A percentile compares a stretch with the other conserved stretches of the same genome.
These are phyloP conservation scores for Podospora bellae-mahoneyi DNA, from an alignment of 495 filamentous ascomycete genomes.

Conservation along the genomic window DNA sequence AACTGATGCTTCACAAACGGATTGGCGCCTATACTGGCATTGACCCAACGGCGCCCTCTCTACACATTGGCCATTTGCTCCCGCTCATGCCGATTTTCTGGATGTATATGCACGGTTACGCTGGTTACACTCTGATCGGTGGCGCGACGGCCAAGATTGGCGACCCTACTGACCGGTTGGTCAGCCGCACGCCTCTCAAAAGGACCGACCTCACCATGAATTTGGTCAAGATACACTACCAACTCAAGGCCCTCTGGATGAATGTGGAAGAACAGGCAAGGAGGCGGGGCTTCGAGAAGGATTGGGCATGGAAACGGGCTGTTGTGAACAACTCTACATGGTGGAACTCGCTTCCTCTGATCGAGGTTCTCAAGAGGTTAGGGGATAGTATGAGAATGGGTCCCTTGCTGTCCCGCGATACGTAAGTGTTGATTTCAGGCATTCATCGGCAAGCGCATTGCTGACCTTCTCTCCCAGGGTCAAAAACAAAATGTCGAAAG, in stretches of 20 bases:
- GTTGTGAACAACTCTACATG: slow-evolving; percentile 77
- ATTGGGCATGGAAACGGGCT: slow-evolving; percentile 60
- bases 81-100: slow-evolving; percentile 93
- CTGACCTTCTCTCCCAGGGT: slow-evolving; percentile 53
- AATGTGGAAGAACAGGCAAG: slow-evolving; percentile 63
- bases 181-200: slow-evolving; percentile 58
- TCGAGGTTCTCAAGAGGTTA: slow-evolving; percentile 69
- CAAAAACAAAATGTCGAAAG: slow-evolving; percentile 71
- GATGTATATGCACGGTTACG: slow-evolving; percentile 82
- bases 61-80: slow-evolving; percentile 90
- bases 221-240: slow-evolving; percentile 71
- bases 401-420: slow-evolving; percentile 84
- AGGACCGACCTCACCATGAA: slow-evolving; percentile 60
- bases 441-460: neutral
- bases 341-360: slow-evolving; percentile 65
- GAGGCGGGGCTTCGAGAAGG: slow-evolving; percentile 57
- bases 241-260: slow-evolving; percentile 72
- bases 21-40: slow-evolving; percentile 84
- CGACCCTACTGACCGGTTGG: slow-evolving; percentile 76
- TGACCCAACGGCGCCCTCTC: slow-evolving; percentile 84
- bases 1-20: slow-evolving; percentile 64
- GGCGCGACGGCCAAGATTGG: slow-evolving; percentile 83
- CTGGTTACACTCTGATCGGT: slow-evolving; percentile 72
- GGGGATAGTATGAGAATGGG: slow-evolving; percentile 72
- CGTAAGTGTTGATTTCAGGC: slow-evolving; percentile 53